Percentiles rank a stretch among this genome's conserved stretches.
Conservation (phyloP, 2,329 filamentous ascomycete genomes). For the Ampelomyces quisqualis region DNA sequence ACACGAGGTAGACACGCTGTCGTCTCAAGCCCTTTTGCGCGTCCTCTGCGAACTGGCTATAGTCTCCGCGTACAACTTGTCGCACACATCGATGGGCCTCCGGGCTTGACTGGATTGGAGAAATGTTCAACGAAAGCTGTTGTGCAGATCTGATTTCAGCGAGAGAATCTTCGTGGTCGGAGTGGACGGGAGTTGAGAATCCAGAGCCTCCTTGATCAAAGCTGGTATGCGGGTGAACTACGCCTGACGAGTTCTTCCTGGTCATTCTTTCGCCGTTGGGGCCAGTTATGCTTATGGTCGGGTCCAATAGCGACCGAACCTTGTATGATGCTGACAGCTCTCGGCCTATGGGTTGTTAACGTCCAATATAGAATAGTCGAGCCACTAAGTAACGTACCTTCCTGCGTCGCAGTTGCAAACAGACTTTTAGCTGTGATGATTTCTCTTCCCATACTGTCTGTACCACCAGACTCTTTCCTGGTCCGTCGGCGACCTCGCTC, state of each 20-base stretch:
- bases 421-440: constrained; percentile 58
- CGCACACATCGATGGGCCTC: constrained; percentile 80
- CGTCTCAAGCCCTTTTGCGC: constrained; percentile 76
- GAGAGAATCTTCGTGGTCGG: constrained; percentile 82
- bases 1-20: constrained; percentile 89
- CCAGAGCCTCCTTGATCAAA: constrained; percentile 70
- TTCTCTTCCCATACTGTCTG: constrained; percentile 39
- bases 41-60: constrained; percentile 70
- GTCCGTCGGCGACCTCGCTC: constrained; percentile 44
- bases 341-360: constrained; percentile 44
- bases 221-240: constrained; percentile 78
- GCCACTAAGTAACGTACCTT: constrained; percentile 57
- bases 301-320: constrained; percentile 65
- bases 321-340: constrained; percentile 56
- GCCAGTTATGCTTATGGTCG: constrained; percentile 64
- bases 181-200: constrained; percentile 66
- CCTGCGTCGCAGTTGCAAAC: constrained; percentile 74
- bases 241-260: constrained; percentile 51
- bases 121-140: constrained; percentile 77
- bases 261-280: constrained; percentile 60
- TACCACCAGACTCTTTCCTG: constrained; percentile 36
- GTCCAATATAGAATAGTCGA: not conserved
- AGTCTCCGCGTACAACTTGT: constrained; percentile 89
- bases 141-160: constrained; percentile 86
- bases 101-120: constrained; percentile 72